Conservation (phyloP, 2,329 filamentous ascomycete genomes). For the Exophiala phaeomuriformis region DNA sequence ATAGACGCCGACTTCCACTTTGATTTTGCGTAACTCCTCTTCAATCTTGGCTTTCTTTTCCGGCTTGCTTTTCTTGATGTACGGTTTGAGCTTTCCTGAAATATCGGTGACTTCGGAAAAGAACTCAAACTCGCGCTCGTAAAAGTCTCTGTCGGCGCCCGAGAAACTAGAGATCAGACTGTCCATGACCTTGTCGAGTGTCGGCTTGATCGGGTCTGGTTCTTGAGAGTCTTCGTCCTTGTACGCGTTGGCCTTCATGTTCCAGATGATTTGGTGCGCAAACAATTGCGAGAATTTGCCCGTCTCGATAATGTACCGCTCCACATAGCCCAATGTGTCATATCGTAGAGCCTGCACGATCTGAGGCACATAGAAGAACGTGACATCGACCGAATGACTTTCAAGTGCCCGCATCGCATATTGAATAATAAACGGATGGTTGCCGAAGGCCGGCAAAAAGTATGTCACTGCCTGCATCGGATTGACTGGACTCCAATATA, state of each 20-base stretch:
- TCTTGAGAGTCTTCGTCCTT: conserved; percentile 91
- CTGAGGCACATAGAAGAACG: conserved; percentile 98
- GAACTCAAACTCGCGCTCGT: conserved; percentile 92
- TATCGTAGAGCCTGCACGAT: conserved; percentile 94
- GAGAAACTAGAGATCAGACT: conserved; percentile 79
- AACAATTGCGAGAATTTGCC: conserved; percentile 97
- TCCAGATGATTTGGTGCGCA: conserved; percentile 99
- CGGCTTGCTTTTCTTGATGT: conserved; percentile 83
- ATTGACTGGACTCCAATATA: conserved; percentile 90
- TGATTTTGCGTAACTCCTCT: conserved; percentile 93
- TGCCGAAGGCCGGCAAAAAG: conserved; percentile 82
- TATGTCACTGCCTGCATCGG: conserved; percentile 89
- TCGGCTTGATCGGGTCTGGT: conserved; percentile 87
- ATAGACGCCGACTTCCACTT: conserved; percentile 95
- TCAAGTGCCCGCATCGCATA: conserved; percentile 95
- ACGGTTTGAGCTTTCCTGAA: conserved; percentile 89
- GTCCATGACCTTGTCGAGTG: conserved; percentile 79
- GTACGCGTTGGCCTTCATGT: conserved; percentile 98
- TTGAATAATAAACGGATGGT: conserved; percentile 88
- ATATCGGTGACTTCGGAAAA: conserved; percentile 95
- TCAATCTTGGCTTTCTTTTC: conserved; percentile 99
- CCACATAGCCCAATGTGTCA: conserved; percentile 86
- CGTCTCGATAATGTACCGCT: conserved; percentile 93
- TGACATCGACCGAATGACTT: conserved; percentile 89
- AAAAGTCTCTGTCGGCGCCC: conserved; percentile 70